Conservation (phyloP, 495 filamentous ascomycete species). For the Rostrohypoxylon terebratum region DNA sequence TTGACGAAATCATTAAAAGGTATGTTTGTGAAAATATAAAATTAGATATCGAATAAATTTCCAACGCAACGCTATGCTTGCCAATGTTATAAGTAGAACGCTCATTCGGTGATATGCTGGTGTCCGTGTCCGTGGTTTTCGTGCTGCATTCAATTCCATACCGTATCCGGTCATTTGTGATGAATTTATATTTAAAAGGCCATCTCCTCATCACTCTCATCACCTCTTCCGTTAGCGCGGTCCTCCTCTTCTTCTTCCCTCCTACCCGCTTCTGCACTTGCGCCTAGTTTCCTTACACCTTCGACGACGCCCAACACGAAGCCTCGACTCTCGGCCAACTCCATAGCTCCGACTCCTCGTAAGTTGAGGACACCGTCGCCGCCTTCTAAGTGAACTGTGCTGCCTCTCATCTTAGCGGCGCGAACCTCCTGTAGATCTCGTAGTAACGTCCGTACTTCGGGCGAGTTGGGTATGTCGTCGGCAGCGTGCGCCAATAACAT, state of each 20-base stretch:
- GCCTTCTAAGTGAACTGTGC: constrained; percentile 75
- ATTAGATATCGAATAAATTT: background rate
- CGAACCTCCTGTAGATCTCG: constrained; percentile 88
- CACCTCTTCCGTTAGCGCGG: constrained; percentile 48
- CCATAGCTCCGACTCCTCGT: constrained; percentile 90
- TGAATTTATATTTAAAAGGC: constrained; percentile 47
- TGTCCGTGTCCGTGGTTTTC: background rate
- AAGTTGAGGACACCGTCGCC: constrained; percentile 78
- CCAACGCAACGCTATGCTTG: constrained; percentile 15
- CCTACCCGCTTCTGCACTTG: constrained; percentile 66
- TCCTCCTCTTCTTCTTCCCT: constrained; percentile 67
- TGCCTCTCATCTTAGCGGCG: constrained; percentile 86
- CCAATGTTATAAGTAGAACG: constrained; percentile 8
- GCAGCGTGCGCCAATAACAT: constrained; percentile 83
- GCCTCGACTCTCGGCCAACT: constrained; percentile 85
- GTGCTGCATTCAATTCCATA: constrained; percentile 12
- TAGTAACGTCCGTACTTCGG: constrained; percentile 78
- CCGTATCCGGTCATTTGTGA: constrained; percentile 14
- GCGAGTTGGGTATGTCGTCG: constrained; percentile 84
- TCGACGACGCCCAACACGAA: constrained; percentile 90
- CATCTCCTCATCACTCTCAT: constrained; percentile 65
- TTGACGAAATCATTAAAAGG: background rate
- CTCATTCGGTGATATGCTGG: constrained; percentile 18
- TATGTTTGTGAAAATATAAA: constrained; percentile 1
- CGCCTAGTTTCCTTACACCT: constrained; percentile 77